Evolutionary conservation across 2,329 filamentous ascomycete species (phyloP).

Genomic region (Verticillium zaregamsianum): DNA sequence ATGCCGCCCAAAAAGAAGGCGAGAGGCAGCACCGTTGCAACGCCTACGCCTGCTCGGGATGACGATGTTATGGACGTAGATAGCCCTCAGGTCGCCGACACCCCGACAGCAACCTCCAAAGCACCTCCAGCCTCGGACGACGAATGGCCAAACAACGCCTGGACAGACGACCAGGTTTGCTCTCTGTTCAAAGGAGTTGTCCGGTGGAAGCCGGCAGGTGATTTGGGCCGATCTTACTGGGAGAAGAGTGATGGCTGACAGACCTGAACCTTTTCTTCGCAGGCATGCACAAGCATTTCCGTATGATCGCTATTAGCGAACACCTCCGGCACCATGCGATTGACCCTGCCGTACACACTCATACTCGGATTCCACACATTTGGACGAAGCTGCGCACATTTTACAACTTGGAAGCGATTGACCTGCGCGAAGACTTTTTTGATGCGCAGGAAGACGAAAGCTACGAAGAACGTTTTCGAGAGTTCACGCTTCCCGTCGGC

Average conservation of each 20-base stretch:
- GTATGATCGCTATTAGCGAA: constrained; percentile 81
- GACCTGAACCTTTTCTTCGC: neutral
- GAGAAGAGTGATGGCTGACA: constrained; percentile 14
- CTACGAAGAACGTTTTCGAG: constrained; percentile 57
- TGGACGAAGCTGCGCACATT: constrained; percentile 82
- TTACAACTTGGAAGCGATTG: constrained; percentile 81
- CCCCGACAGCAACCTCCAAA: constrained; percentile 34
- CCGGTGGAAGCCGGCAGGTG: constrained; percentile 92
- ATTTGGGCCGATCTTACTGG: neutral
- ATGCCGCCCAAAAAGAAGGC: constrained; percentile 72
- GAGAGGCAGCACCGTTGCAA: constrained; percentile 52
- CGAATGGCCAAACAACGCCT: constrained; percentile 58
- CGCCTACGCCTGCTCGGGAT: constrained; percentile 48
- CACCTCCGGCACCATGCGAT: constrained; percentile 77
- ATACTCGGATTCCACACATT: constrained; percentile 86
- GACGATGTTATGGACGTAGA: constrained; percentile 60
- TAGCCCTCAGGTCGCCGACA: constrained; percentile 51
- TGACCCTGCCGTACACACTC: constrained; percentile 63
- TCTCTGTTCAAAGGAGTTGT: constrained; percentile 92
- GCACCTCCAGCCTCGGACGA: constrained; percentile 32
- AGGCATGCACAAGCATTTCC: constrained; percentile 93
- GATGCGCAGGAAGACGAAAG: constrained; percentile 53
- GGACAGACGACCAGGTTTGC: constrained; percentile 94
- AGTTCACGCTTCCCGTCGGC: constrained; percentile 57
- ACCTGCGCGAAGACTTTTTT: constrained; percentile 71